These are phyloP conservation scores for Pestalotiopsis sp. DNA, from an alignment of 2,329 filamentous ascomycete species.

Conservation along the genomic window DNA sequence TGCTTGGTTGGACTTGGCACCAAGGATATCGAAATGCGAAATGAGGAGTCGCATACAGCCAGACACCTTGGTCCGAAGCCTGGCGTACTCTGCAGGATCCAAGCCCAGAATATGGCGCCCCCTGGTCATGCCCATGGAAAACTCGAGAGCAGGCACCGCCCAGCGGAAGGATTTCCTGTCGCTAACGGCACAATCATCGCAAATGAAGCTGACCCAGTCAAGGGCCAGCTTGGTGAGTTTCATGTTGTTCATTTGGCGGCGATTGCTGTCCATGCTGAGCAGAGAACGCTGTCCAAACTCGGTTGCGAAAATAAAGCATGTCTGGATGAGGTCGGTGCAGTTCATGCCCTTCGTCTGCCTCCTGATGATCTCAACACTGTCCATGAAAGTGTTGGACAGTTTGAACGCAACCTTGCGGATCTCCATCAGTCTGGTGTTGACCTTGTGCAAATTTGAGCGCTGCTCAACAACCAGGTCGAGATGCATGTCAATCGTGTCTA, in stretches of 20 bases:
- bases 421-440: conserved; percentile 87
- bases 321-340: conserved; percentile 95
- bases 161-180: conserved; percentile 97
- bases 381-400: conserved; percentile 97
- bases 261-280: conserved; percentile 93
- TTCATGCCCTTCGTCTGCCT: conserved; percentile 82
- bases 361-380: conserved; percentile 92
- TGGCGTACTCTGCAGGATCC: conserved; percentile 83
- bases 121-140: conserved; percentile 95
- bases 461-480: conserved; percentile 90
- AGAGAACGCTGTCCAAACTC: conserved; percentile 96
- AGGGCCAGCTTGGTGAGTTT: conserved; percentile 91
- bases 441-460: conserved; percentile 88
- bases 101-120: conserved; percentile 92
- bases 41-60: conserved; percentile 98
- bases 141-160: conserved; percentile 93
- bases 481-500: conserved; percentile 79
- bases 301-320: conserved; percentile 97
- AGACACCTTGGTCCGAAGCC: conserved; percentile 83
- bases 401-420: conserved; percentile 97
- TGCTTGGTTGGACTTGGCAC: conserved; percentile 87
- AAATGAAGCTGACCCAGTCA: conserved; percentile 98
- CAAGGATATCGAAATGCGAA: conserved; percentile 99
- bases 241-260: conserved; percentile 95
- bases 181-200: conserved; percentile 91